Evolutionary conservation across 2,329 filamentous ascomycete genomes (phyloP).

Genomic region (Aureobasidium namibiae): DNA sequence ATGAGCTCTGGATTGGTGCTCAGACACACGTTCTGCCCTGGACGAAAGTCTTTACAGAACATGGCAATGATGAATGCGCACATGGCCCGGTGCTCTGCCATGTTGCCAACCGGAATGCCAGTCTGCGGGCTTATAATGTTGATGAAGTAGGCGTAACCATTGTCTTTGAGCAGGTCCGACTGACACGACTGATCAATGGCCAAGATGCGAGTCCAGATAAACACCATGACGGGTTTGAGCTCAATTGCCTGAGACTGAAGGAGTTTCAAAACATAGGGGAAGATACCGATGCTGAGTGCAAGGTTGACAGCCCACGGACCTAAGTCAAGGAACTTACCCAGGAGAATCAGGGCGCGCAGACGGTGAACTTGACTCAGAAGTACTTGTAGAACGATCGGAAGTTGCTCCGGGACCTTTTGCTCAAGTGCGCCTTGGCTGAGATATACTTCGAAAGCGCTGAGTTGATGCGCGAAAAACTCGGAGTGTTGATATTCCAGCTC

Average conservation of each 20-base stretch:
- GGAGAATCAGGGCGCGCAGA: constrained; percentile 78
- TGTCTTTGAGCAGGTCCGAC: constrained; percentile 89
- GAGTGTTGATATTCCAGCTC: constrained; percentile 90
- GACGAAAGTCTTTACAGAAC: constrained; percentile 90
- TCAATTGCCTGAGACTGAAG: constrained; percentile 91
- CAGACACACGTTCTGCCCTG: constrained; percentile 85
- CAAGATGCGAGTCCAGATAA: constrained; percentile 94
- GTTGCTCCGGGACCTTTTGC: constrained; percentile 82
- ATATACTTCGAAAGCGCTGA: constrained; percentile 96
- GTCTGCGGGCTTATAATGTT: constrained; percentile 71
- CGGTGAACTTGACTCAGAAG: constrained; percentile 91
- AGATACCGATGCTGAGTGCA: constrained; percentile 94
- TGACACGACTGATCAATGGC: constrained; percentile 94
- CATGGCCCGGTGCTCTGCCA: constrained; percentile 95
- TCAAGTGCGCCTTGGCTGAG: constrained; percentile 74
- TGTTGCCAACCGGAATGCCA: constrained; percentile 68
- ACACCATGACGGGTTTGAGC: constrained; percentile 97
- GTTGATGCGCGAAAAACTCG: constrained; percentile 90
- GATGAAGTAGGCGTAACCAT: constrained; percentile 94
- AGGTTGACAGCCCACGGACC: constrained; percentile 99
- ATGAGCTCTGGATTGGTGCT: constrained; percentile 83
- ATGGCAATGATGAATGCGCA: constrained; percentile 96
- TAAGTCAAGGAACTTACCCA: constrained; percentile 89
- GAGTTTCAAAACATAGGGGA: constrained; percentile 96
- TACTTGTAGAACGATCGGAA: constrained; percentile 93